Conservation (phyloP, 768 basidiomycete species). For the Omphalotus guepiniiformis region DNA sequence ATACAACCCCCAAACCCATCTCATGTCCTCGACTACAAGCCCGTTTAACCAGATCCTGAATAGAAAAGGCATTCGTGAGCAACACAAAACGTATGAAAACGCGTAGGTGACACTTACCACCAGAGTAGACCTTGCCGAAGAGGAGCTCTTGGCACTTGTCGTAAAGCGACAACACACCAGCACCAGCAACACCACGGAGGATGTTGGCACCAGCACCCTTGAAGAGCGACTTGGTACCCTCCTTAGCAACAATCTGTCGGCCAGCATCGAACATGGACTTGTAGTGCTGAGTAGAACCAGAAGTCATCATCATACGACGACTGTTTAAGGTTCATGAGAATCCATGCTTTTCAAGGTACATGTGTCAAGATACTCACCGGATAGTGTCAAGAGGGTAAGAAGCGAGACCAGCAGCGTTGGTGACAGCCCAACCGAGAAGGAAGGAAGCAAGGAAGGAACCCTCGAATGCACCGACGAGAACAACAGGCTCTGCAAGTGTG, state of each 20-base stretch:
- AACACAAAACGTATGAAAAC: neutral
- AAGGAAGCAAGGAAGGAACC: conserved; percentile 83
- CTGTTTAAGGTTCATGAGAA: conserved; percentile 29
- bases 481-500: conserved; percentile 59
- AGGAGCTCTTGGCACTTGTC: conserved; percentile 95
- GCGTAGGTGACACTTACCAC: conserved; percentile 50
- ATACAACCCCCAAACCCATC: no score
- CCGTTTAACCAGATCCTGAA: conserved; percentile 44
- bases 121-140: conserved; percentile 99
- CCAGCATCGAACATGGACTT: conserved; percentile 81
- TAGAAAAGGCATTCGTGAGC: conserved; percentile 6
- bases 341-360: neutral
- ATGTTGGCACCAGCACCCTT: conserved; percentile 87
- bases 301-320: conserved; percentile 95
- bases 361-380: conserved; percentile 37
- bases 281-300: conserved; percentile 71
- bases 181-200: conserved; percentile 96
- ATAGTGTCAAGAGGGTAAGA: conserved; percentile 73
- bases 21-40: no score
- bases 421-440: conserved; percentile 81
- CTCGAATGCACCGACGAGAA: conserved; percentile 74
- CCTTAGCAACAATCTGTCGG: conserved; percentile 66
- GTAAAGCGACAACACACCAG: conserved; percentile 98
- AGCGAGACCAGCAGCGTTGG: conserved; percentile 80
- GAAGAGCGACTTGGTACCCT: conserved; percentile 77